phyloP scores from a whole-genome alignment of 2,329 filamentous ascomycete species.

The Neofusicoccum ribis region DNA sequence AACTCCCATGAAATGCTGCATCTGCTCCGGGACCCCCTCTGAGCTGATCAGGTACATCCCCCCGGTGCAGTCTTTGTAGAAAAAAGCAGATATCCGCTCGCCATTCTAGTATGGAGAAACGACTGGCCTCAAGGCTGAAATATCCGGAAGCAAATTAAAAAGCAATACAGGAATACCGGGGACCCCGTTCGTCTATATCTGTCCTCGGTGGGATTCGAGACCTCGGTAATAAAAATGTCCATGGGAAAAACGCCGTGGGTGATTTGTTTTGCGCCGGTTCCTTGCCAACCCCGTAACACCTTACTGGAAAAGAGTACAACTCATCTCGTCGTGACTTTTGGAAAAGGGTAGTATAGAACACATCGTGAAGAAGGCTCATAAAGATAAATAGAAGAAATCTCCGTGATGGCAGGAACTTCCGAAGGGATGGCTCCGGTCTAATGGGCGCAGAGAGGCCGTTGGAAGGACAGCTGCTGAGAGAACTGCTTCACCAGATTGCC shows the following conservation, averaged over 20 bases:
- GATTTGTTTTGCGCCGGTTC: constrained; percentile 8
- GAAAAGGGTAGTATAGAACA: constrained; percentile 28
- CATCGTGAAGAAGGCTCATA: constrained; percentile 33
- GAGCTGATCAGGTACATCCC: constrained; percentile 1
- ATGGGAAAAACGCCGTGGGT: constrained; percentile 5
- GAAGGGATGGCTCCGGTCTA: constrained; percentile 24
- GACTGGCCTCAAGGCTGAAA: background rate
- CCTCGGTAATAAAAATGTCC: background rate
- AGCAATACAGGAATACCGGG: constrained; percentile 3
- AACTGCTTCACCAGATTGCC: constrained; percentile 41
- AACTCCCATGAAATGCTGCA: constrained; percentile 18
- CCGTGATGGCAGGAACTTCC: constrained; percentile 15
- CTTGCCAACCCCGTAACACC: constrained; percentile 19
- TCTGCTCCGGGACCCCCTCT: constrained; percentile 9
- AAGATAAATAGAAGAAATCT: constrained; percentile 24
- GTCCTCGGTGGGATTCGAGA: constrained; percentile 1
- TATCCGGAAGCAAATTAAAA: constrained; percentile 6
- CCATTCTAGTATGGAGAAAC: constrained; percentile 5
- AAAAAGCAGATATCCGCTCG: constrained; percentile 17
- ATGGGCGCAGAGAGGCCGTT: constrained; percentile 41
- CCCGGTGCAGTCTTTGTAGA: constrained; percentile 2
- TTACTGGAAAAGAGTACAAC: constrained; percentile 19
- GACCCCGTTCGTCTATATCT: constrained; percentile 6
- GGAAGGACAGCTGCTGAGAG: constrained; percentile 34
- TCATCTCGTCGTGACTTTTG: constrained; percentile 43